Evolutionary conservation across 345 rosid species (phyloP).

Genomic region (Camelina neglecta): DNA sequence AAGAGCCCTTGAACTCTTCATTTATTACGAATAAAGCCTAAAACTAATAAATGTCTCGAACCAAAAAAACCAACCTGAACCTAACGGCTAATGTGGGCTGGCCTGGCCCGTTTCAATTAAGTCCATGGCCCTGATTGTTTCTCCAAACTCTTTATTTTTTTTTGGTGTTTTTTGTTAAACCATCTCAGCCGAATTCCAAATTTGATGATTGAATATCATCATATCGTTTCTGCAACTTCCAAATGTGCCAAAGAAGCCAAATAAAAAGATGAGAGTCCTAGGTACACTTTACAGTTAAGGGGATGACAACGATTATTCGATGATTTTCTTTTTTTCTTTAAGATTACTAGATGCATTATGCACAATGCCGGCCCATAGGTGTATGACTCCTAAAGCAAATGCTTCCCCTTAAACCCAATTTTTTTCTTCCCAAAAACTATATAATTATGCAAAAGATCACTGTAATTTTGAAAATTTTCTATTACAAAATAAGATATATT

Average conservation of each 20-base stretch:
- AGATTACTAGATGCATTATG: neutral
- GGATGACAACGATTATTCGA: neutral
- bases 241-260: no score
- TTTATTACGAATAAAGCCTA: neutral
- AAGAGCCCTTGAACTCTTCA: neutral
- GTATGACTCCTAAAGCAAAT: no score
- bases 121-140: neutral
- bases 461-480: no score
- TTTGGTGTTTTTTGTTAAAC: no score
- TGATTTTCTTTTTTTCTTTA: no score
- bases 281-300: neutral
- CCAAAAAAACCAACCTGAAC: neutral
- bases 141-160: no score
- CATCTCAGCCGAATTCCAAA: no score
- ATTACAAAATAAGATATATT: no score
- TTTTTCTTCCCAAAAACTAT: no score
- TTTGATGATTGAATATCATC: neutral
- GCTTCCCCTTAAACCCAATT: no score
- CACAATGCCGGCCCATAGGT: no score
- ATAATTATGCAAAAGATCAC: no score
- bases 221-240: neutral
- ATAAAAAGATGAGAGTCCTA: neutral
- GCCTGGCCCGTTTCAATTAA: neutral
- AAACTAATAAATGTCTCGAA: neutral
- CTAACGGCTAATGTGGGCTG: neutral